phyloP scores from a whole-genome alignment of 2,329 filamentous ascomycete genomes.

The Phyllosticta citribraziliensis region DNA sequence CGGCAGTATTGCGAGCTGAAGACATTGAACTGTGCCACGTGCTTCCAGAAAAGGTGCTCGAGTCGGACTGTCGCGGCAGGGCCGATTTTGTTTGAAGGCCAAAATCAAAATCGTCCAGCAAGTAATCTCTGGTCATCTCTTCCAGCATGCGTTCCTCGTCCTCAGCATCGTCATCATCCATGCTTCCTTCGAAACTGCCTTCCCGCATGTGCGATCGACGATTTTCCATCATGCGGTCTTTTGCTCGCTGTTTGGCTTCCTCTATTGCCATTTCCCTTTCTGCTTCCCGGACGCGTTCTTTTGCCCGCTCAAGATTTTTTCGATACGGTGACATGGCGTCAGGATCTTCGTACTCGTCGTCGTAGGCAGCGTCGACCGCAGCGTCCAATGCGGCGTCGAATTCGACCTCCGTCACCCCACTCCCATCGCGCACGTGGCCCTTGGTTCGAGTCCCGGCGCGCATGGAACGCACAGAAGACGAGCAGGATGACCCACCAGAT shows the following conservation, averaged over 20 bases:
- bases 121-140: constrained; percentile 77
- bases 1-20: constrained; percentile 60
- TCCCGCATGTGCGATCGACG: constrained; percentile 27
- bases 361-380: constrained; percentile 91
- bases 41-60: constrained; percentile 61
- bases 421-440: constrained; percentile 59
- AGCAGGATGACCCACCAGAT: constrained; percentile 64
- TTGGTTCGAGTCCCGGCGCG: constrained; percentile 61
- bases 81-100: constrained; percentile 57
- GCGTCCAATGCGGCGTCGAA: constrained; percentile 92
- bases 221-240: constrained; percentile 39
- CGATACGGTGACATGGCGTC: constrained; percentile 18
- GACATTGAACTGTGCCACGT: constrained; percentile 74
- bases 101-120: constrained; percentile 74
- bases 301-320: constrained; percentile 62
- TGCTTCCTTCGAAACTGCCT: constrained; percentile 15
- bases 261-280: constrained; percentile 59
- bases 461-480: constrained; percentile 71
- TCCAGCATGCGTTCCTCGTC: constrained; percentile 54
- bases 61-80: constrained; percentile 69
- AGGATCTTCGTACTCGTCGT: constrained; percentile 59
- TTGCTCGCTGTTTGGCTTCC: constrained; percentile 51
- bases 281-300: constrained; percentile 63
- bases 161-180: constrained; percentile 30
- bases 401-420: constrained; percentile 71